Percentiles rank a stretch among this genome's conserved stretches.
Evolutionary conservation across 371 early-diverging fungal species (phyloP).

Genomic region (Actinomucor elegans): DNA sequence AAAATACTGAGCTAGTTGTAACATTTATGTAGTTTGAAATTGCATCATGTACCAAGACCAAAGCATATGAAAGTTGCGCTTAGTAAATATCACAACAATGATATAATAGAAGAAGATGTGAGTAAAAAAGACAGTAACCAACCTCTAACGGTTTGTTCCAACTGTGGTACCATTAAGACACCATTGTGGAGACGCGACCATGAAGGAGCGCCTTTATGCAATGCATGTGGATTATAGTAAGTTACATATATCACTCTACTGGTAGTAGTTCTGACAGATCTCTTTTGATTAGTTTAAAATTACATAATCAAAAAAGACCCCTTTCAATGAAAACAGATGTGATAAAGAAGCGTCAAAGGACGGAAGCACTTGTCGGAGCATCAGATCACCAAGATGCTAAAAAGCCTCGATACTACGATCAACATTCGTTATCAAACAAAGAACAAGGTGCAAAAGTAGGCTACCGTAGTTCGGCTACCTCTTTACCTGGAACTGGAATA

Average conservation of each 20-base stretch:
- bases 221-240: constrained; percentile 96
- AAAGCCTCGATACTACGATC: constrained; percentile 20
- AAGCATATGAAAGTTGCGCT: constrained; percentile 45
- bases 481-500: constrained; percentile 25
- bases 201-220: constrained; percentile 84
- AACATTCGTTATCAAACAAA: constrained; percentile 2
- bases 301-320: constrained; percentile 85
- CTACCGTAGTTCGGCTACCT: constrained; percentile 7
- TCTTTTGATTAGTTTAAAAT: constrained; percentile 71
- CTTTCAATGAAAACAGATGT: constrained; percentile 78
- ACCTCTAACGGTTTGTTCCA: constrained; percentile 63
- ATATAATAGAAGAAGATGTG: neutral
- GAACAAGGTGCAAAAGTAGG: neutral
- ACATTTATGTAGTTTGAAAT: constrained; percentile 35
- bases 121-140: neutral
- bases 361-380: constrained; percentile 41
- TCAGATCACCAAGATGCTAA: constrained; percentile 8
- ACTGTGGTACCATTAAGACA: constrained; percentile 88
- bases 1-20: neutral
- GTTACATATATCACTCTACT: constrained; percentile 18
- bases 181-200: constrained; percentile 95
- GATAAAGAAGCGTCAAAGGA: constrained; percentile 80
- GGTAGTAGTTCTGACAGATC: too few relatives aligned
- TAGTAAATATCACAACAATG: neutral
- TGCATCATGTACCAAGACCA: constrained; percentile 76